These are phyloP conservation scores for Ogataea nitratoaversa DNA, from an alignment of 805 yeast genomes.

Conservation along the genomic window DNA sequence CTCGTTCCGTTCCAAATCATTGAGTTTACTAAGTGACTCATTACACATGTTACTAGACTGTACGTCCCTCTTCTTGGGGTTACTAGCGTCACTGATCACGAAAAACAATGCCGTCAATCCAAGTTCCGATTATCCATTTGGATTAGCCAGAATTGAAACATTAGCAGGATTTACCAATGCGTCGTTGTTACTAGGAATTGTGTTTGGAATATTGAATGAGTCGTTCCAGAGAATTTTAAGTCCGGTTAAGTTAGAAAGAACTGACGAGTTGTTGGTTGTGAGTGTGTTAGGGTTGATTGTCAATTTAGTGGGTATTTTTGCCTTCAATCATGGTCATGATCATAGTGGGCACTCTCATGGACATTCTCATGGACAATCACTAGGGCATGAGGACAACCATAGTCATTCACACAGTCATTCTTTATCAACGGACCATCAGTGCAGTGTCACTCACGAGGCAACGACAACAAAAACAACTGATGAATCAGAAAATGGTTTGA, in stretches of 20 bases:
- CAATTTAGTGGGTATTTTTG: slow-evolving; percentile 87
- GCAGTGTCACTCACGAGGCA: slow-evolving; percentile 3
- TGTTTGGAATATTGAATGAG: slow-evolving; percentile 82
- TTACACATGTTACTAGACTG: slow-evolving; percentile 97
- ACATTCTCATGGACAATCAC: slow-evolving; percentile 21
- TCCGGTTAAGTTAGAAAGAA: slow-evolving; percentile 74
- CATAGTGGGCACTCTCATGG: slow-evolving; percentile 39
- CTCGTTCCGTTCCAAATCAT: slow-evolving; percentile 86
- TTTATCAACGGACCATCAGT: too few species aligned
- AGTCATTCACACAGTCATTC: slow-evolving; percentile 10
- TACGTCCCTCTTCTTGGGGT: slow-evolving; percentile 81
- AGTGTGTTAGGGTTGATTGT: slow-evolving; percentile 82
- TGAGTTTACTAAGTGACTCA: slow-evolving; percentile 89
- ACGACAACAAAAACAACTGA: too few species aligned
- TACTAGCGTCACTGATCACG: slow-evolving; percentile 68
- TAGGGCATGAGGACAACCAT: slow-evolving; percentile 23
- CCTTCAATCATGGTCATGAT: slow-evolving; percentile 82
- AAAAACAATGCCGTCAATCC: slow-evolving; percentile 25
- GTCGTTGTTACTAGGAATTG: slow-evolving; percentile 79
- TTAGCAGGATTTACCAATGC: slow-evolving; percentile 96
- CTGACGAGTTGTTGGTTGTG: slow-evolving; percentile 81
- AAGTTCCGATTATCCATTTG: slow-evolving; percentile 66
- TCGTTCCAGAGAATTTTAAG: slow-evolving; percentile 75
- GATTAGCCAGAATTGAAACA: slow-evolving; percentile 79
- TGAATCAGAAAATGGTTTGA: slow-evolving; percentile 37